Evolutionary conservation across 2,329 filamentous ascomycete species (phyloP).

Genomic region (Apiospora arundinis): DNA sequence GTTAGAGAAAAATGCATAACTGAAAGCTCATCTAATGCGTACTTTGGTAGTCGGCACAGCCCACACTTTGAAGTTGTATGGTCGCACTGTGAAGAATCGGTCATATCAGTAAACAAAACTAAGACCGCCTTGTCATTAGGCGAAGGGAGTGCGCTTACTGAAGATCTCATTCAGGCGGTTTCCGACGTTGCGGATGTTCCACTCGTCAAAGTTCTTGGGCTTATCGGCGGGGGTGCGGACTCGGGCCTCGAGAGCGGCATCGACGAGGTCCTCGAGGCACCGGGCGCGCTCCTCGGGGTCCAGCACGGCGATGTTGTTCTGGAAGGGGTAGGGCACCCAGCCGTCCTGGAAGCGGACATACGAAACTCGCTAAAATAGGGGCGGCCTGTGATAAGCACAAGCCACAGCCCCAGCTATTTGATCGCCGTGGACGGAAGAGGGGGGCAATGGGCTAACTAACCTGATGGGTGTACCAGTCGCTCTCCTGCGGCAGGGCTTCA

Average conservation of each 20-base stretch:
- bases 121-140: no score
- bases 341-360: conserved; percentile 96
- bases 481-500: conserved; percentile 90
- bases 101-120: neutral
- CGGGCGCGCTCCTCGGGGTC: conserved; percentile 95
- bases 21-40: conserved; percentile 38
- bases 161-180: conserved; percentile 90
- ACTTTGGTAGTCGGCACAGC: conserved; percentile 97
- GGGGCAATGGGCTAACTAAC: neutral
- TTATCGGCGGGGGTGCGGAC: conserved; percentile 79
- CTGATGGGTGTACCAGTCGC: conserved; percentile 91
- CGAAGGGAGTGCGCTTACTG: conserved; percentile 47
- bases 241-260: conserved; percentile 86
- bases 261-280: conserved; percentile 94
- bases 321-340: conserved; percentile 99
- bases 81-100: conserved; percentile 64
- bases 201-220: conserved; percentile 97
- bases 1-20: no score
- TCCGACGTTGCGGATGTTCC: conserved; percentile 93
- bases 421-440: neutral
- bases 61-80: conserved; percentile 99
- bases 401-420: neutral
- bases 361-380: conserved; percentile 79
- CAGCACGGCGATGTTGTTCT: conserved; percentile 99
- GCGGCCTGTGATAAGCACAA: neutral